Evolutionary conservation across 768 basidiomycete genomes (phyloP), one percentile per base, ranked within the genome.

Genomic region (Auricularia sp.): DNA sequence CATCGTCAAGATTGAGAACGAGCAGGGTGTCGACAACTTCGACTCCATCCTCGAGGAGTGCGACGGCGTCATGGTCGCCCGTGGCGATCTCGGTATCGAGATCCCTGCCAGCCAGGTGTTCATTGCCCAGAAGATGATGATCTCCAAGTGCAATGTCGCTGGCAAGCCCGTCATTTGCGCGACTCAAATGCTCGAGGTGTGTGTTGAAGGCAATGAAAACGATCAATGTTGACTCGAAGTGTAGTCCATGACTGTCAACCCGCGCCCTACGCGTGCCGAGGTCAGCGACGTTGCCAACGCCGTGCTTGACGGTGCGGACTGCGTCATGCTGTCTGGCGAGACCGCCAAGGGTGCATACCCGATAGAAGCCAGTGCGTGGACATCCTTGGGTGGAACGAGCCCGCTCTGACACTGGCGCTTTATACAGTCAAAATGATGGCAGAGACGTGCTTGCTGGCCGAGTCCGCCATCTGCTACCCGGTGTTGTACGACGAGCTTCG

Each of bases 111-210:
- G 89, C 71, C 97, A 98, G 73, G 97, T 99, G 56, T 99, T 99
- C 84, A 81, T 98, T 71, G 97, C 97, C 7, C 97, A 99, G 76
- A 99, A 99, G 81, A 98, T 98, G 96, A 99, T 99, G 95, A 99
- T 98, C 71, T 86, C 96, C 66, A 98, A 98, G 80, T 97, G 94
- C 80, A 98, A 97, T 81, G 90, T 96, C 72, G 87, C 84, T 63
- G 97, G 97, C 70, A 99, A 99, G 81, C 95, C 97, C 51, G 91
- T 92, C 72, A 98, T 99, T 74, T 95, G 97, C 67, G 97, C 97
- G 10, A 99, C 97, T 14, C 96, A 99, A 77, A 99, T 99, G 96
- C 87, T 99, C 69, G 96, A 98, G 83, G 90, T 89, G 67, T 66
- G 79, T 70, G 1, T 16, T 14, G 8, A n/a, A 34, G 42, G 12